Base-by-base conservation (phyloP, 805 yeast species). In the Ogataea salicorniae region DNA sequence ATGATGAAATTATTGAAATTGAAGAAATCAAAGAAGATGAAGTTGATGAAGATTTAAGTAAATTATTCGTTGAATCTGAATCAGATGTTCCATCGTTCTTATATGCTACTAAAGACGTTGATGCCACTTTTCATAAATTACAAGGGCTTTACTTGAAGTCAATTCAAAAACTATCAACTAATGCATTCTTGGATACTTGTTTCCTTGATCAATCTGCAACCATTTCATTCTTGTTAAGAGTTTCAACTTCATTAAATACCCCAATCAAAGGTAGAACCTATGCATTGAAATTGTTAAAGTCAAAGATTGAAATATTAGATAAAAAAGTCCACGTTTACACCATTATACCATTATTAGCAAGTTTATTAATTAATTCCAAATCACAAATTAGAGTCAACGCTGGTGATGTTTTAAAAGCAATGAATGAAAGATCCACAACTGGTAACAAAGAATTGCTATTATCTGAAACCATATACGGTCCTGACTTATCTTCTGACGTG, bases 141-240 rank as follows among this genome's bases (percentile, higher is more conserved):
- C 61, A 73, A 15, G 63, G 73, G 3, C 51, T 72, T 15, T 79
- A 74, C 57, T 63, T 78, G 36, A 69, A 64, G 47, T 71, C 83
- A 14, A 68, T 80, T 49, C 47, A 49, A 34, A 29, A 45, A 5
- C 43, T 49, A 5, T 50, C 59, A 2, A 43, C 59, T 8, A 40
- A 40, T 1, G 3, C 39, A 0, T 61, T 65, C 26, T 47, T 64
- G 16, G 42, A 46, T 0, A 17, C 45, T 1, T 58, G 56, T 26
- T 61, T 65, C 35, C 18, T 41, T 8, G 46, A 50, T 37, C n/a
- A 35, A 2, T 45, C 48, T 0, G 37, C 77, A 2, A 69, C 72
- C 33, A 53, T 81, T n/a, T 76, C 90, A 0, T 86, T 84, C 59
- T 61, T 82, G 37, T 57, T 80, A 13, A 72, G 90, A 61, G 69